A percentile compares a stretch with the other conserved stretches of the same genome.
Conservation (phyloP, 139 green algal genomes). For the Diplosphaera chodatii region DNA sequence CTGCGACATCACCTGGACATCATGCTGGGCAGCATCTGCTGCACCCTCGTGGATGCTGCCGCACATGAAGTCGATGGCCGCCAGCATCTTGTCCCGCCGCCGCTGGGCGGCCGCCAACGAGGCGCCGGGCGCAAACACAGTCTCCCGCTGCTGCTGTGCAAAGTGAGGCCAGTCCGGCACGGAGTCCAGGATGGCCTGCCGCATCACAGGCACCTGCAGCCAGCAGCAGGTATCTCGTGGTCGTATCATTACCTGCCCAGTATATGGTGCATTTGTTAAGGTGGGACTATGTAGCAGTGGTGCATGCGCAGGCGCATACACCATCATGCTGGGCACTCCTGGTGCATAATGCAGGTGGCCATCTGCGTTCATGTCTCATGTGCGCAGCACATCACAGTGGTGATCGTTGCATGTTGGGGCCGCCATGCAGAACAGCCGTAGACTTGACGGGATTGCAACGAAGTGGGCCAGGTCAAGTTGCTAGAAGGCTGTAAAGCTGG, state of each 20-base stretch:
- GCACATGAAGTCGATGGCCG: constrained; percentile 38
- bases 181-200: constrained; percentile 32
- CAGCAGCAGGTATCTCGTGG: not conserved
- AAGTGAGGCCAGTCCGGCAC: constrained; percentile 46
- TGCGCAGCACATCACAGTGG: too few relatives aligned
- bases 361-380: too few relatives aligned
- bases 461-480: too few relatives aligned
- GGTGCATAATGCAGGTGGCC: too few relatives aligned
- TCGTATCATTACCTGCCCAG: not conserved
- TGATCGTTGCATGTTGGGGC: too few relatives aligned
- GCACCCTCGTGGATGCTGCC: not conserved
- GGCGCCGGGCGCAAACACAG: constrained; percentile 25
- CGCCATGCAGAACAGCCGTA: too few relatives aligned
- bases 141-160: constrained; percentile 14
- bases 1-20: too few relatives aligned
- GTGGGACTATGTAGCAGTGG: not conserved
- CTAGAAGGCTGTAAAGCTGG: not conserved
- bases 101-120: constrained; percentile 19
- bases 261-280: not conserved
- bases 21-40: too few relatives aligned
- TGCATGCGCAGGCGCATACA: too few relatives aligned
- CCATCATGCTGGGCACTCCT: too few relatives aligned
- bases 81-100: constrained; percentile 39
- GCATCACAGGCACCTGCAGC: constrained; percentile 46
- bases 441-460: too few relatives aligned